phyloP scores from a whole-genome alignment of 177 flowering plant genomes.

The Vitis hybrid region DNA sequence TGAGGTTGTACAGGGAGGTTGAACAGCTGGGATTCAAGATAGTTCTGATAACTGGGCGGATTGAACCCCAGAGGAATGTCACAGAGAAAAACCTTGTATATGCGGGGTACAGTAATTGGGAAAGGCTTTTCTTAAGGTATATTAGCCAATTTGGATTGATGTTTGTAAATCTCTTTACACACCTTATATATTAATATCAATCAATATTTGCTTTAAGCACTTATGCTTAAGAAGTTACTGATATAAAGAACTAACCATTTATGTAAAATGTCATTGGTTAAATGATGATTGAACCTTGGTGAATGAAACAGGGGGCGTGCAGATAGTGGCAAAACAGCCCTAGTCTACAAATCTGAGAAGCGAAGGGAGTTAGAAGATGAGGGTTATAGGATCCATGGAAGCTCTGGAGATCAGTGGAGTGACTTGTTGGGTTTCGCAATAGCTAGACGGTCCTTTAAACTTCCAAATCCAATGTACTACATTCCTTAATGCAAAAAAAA shows the following conservation, averaged over 20 bases:
- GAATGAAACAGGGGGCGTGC: slow-evolving; percentile 44
- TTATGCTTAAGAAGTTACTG: background rate
- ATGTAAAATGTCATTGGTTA: background rate
- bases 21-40: slow-evolving; percentile 56
- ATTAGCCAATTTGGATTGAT: background rate
- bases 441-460: slow-evolving; percentile 63
- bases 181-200: no score
- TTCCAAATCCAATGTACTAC: slow-evolving; percentile 85
- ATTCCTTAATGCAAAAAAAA: slow-evolving; percentile 30
- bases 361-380: slow-evolving; percentile 46
- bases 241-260: background rate
- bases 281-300: background rate
- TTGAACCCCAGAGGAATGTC: slow-evolving; percentile 55
- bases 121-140: slow-evolving; percentile 72
- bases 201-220: background rate
- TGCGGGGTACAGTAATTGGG: slow-evolving; percentile 67
- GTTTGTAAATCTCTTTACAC: background rate
- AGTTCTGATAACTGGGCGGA: slow-evolving; percentile 74
- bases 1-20: slow-evolving; percentile 67
- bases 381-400: slow-evolving; percentile 67
- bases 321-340: slow-evolving; percentile 55
- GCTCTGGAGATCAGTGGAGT: slow-evolving; percentile 86
- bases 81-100: slow-evolving; percentile 52
- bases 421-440: slow-evolving; percentile 60
- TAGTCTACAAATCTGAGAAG: slow-evolving; percentile 63